A percentile compares a stretch with the other conserved stretches of the same genome.
Conservation (phyloP, 495 filamentous ascomycete genomes). For the Saxophila tyrrhenica region DNA sequence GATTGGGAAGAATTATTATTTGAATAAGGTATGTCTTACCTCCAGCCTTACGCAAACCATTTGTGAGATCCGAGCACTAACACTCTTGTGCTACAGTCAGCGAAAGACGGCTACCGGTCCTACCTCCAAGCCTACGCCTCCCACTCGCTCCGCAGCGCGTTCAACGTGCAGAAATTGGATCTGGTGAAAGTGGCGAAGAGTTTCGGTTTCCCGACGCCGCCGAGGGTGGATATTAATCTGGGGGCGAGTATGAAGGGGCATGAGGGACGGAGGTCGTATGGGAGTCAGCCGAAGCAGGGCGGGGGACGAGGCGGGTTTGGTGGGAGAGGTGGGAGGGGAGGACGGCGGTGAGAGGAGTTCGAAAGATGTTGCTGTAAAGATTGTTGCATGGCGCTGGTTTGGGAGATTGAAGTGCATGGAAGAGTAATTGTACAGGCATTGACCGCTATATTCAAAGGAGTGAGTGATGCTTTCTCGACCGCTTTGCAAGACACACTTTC, state of each 20-base stretch:
- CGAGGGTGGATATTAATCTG: constrained; percentile 77
- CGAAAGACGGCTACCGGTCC: constrained; percentile 62
- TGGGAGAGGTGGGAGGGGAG: background rate
- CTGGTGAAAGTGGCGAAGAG: constrained; percentile 86
- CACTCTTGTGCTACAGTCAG: constrained; percentile 35
- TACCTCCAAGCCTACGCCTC: constrained; percentile 93
- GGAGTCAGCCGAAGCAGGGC: constrained; percentile 49
- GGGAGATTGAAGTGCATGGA: too few relatives aligned
- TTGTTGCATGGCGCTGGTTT: too few relatives aligned
- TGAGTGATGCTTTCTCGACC: too few relatives aligned
- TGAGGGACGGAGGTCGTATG: constrained; percentile 66
- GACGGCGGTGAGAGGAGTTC: background rate
- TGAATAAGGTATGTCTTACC: constrained; percentile 57
- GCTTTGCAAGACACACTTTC: too few relatives aligned
- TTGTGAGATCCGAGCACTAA: background rate
- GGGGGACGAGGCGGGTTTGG: background rate
- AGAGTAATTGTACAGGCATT: too few relatives aligned
- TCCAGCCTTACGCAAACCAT: background rate
- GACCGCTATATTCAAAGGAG: too few relatives aligned
- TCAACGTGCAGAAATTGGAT: constrained; percentile 88
- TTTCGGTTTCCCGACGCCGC: constrained; percentile 84
- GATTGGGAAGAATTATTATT: constrained; percentile 88
- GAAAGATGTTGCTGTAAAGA: too few relatives aligned
- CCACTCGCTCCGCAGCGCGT: constrained; percentile 79
- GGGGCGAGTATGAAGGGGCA: constrained; percentile 87